These are phyloP conservation scores for Saksenaea oblongispora DNA, from an alignment of 371 early-diverging fungal genomes.

Conservation along the genomic window DNA sequence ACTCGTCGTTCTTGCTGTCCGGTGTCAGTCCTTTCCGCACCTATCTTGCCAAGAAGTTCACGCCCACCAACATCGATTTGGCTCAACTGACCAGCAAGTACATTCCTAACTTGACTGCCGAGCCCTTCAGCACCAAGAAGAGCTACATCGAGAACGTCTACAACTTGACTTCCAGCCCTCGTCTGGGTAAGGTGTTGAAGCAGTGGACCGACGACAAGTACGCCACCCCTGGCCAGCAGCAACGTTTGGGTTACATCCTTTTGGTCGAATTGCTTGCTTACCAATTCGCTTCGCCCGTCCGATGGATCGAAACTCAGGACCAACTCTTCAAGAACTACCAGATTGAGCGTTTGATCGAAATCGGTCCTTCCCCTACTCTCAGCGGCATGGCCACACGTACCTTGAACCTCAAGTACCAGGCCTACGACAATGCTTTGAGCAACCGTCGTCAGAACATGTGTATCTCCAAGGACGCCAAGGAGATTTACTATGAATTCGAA, in stretches of 20 bases:
- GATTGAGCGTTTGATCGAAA: slow-evolving; percentile 88
- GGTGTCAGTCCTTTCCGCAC: slow-evolving; percentile 94
- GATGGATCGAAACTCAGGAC: slow-evolving; percentile 99
- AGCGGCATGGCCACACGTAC: slow-evolving; percentile 94
- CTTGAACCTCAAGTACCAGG: slow-evolving; percentile 94
- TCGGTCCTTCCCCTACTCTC: slow-evolving; percentile 90
- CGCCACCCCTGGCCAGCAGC: slow-evolving; percentile 76
- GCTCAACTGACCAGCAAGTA: slow-evolving; percentile 78
- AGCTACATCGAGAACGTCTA: slow-evolving; percentile 81
- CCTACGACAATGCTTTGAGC: slow-evolving; percentile 92
- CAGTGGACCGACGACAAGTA: slow-evolving; percentile 79
- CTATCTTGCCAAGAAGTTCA: slow-evolving; percentile 81
- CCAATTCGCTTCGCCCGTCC: slow-evolving; percentile 93
- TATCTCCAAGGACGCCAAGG: slow-evolving; percentile 85
- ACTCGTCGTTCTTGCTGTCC: slow-evolving; percentile 88
- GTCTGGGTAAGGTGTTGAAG: slow-evolving; percentile 77
- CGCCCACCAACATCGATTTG: slow-evolving; percentile 79
- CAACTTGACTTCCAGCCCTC: slow-evolving; percentile 72
- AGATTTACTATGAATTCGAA: slow-evolving; percentile 92
- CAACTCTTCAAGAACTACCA: slow-evolving; percentile 79
- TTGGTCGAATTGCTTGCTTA: slow-evolving; percentile 93
- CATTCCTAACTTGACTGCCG: slow-evolving; percentile 95
- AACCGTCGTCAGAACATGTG: slow-evolving; percentile 86
- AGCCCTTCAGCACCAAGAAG: slow-evolving; percentile 82
- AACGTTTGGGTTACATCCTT: slow-evolving; percentile 83